Evolutionary conservation across 139 green algal genomes (phyloP), one percentile per base, ranked within the genome.

Genomic region (Closterium sp.): DNA sequence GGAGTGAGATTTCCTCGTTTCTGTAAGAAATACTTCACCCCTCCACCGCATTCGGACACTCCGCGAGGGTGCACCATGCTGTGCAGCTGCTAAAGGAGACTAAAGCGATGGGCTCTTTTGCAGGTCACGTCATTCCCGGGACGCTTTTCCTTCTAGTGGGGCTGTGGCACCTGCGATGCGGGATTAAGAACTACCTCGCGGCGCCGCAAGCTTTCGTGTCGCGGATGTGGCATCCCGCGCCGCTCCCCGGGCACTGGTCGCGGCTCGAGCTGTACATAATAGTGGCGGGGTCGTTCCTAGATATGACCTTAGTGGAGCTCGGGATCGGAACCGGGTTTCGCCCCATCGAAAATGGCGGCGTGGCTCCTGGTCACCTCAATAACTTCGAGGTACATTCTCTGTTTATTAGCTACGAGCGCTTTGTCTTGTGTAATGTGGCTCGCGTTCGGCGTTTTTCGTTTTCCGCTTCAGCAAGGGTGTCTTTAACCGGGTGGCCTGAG

Each of bases 301-400:
- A 92, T 34, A 89, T 89, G 31, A 7, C 36, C 25, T n/a, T 31
- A 34, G 90, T 92, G 1, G 90, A 92, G 90, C 84, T 92, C 1
- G 25, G 91, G 23, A 33, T 84, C 25, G 84, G 32, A 25, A 90
- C 90, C 2, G 36, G 69, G 38, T 92, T 90, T 30, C 23, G 25
- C 21, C 90, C 90, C 16, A 33, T 92, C 86, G 23, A 34, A 3
- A 31, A 92, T 69, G 90, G 90, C 84, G 35, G 16, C 30, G 90
- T 92, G 31, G 33, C 90, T 6, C 84, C 34, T 16, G 84, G 84
- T 31, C 84, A 92, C 33, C 66, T 92, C 1, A 92, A 92, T 87
- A 92, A 92, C 90, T 92, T 92, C 30, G 90, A 92, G 35, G 87
- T 91, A 76, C n/a, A n/a, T n/a, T n/a, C n/a, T n/a, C n/a, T n/a